These are phyloP conservation scores for Globisporangium cylindrosporum DNA, from an alignment of 352 stramenopile species.

Conservation along the genomic window DNA sequence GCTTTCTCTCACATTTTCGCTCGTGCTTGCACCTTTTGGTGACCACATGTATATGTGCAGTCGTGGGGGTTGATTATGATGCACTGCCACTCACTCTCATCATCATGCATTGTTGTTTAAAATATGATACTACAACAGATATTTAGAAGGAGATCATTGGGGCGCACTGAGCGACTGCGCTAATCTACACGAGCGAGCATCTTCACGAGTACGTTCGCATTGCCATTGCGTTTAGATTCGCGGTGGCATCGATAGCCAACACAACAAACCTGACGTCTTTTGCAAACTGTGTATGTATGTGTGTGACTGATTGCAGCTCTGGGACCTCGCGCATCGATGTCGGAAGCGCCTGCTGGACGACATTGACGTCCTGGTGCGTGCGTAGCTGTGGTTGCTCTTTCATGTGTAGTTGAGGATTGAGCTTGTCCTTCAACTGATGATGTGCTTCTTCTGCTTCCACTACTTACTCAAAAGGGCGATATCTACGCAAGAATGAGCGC, in stretches of 20 bases:
- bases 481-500: slow-evolving; percentile 47
- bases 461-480: slow-evolving; percentile 21
- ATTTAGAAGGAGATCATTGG: slow-evolving; percentile 65
- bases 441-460: slow-evolving; percentile 5
- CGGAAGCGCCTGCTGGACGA: slow-evolving; percentile 50
- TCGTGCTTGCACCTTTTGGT: not conserved
- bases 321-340: slow-evolving; percentile 69
- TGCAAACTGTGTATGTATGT: not conserved
- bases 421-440: not conserved
- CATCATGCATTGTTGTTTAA: not conserved
- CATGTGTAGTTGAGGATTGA: too few relatives aligned
- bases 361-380: slow-evolving; percentile 44
- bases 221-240: too few relatives aligned
- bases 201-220: slow-evolving; percentile 31
- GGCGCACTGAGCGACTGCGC: slow-evolving; percentile 44
- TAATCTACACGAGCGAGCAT: slow-evolving; percentile 46
- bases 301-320: slow-evolving; percentile 33
- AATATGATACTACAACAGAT: slow-evolving; percentile 27
- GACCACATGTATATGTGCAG: too few relatives aligned
- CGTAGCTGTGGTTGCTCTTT: not conserved
- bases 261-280: too few relatives aligned
- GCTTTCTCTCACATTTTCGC: not conserved
- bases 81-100: not conserved
- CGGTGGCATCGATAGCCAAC: too few relatives aligned
- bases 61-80: not conserved